phyloP scores from a whole-genome alignment of 768 basidiomycete genomes.

The Pisolithus microcarpus region DNA sequence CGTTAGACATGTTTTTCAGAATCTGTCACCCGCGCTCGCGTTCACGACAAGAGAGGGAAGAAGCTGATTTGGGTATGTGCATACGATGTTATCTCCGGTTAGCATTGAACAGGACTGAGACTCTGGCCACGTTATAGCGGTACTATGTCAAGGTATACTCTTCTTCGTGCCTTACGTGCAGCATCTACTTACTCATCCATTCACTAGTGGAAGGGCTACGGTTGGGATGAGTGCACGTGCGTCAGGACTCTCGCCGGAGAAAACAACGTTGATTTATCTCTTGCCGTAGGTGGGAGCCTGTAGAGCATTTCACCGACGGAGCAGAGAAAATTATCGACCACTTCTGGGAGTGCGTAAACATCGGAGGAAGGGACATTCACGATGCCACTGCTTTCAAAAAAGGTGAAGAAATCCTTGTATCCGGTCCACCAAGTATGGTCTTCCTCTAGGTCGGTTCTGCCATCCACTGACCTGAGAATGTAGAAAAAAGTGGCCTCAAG shows the following conservation, averaged over 20 bases:
- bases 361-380: slow-evolving; percentile 38
- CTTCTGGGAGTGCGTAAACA: slow-evolving; percentile 33
- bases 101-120: slow-evolving; percentile 10
- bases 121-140: slow-evolving; percentile 31
- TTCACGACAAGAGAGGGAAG: slow-evolving; percentile 39
- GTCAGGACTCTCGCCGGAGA: slow-evolving; percentile 17
- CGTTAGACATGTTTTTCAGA: slow-evolving; percentile 32
- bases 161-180: background rate
- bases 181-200: background rate
- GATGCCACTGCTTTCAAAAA: slow-evolving; percentile 43
- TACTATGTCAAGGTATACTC: slow-evolving; percentile 49
- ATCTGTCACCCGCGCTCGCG: slow-evolving; percentile 45
- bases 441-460: background rate
- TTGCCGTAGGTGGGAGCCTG: slow-evolving; percentile 57
- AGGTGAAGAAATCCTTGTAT: slow-evolving; percentile 47
- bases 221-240: slow-evolving; percentile 50
- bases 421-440: slow-evolving; percentile 53
- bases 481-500: slow-evolving; percentile 16
- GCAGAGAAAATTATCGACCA: slow-evolving; percentile 45
- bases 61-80: slow-evolving; percentile 44
- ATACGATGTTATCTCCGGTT: slow-evolving; percentile 3
- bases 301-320: slow-evolving; percentile 46
- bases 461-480: background rate
- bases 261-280: slow-evolving; percentile 3
- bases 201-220: slow-evolving; percentile 56